phyloP scores from a whole-genome alignment of 1,284 basidiomycete genomes.

The Agroathelia rolfsii region DNA sequence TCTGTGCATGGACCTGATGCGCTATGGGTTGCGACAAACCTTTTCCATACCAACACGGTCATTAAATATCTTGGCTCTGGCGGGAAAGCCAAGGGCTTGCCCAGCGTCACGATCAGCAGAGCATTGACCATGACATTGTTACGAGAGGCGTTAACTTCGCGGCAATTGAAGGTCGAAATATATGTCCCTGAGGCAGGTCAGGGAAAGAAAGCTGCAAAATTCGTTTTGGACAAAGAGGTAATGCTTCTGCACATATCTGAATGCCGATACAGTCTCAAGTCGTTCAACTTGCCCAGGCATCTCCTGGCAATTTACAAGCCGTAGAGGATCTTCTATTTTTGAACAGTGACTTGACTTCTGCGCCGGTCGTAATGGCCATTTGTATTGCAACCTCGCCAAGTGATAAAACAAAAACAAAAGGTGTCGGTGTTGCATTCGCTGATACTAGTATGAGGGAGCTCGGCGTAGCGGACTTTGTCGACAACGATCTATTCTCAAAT shows the following conservation, averaged over 20 bases:
- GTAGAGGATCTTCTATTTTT: slow-evolving; percentile 92
- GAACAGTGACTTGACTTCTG: slow-evolving; percentile 72
- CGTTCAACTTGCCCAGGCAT: slow-evolving; percentile 49
- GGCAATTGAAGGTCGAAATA: slow-evolving; percentile 93
- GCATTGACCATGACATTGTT: slow-evolving; percentile 83
- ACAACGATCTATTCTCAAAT: slow-evolving; percentile 95
- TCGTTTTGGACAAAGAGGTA: slow-evolving; percentile 74
- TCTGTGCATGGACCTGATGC: slow-evolving; percentile 87
- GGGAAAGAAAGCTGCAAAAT: slow-evolving; percentile 68
- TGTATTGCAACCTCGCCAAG: slow-evolving; percentile 53
- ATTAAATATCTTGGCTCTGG: slow-evolving; percentile 72
- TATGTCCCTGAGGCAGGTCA: slow-evolving; percentile 68
- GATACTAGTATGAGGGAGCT: slow-evolving; percentile 68
- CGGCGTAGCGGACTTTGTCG: slow-evolving; percentile 81
- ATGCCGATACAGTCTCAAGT: slow-evolving; percentile 10
- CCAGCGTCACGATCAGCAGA: slow-evolving; percentile 72
- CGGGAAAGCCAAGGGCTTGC: slow-evolving; percentile 48
- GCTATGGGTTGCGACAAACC: slow-evolving; percentile 74
- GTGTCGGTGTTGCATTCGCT: slow-evolving; percentile 67
- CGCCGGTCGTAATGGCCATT: slow-evolving; percentile 89
- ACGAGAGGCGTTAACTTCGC: slow-evolving; percentile 82
- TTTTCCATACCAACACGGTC: slow-evolving; percentile 81
- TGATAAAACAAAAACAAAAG: slow-evolving; percentile 45
- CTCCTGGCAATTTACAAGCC: slow-evolving; percentile 89
- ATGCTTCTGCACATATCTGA: not conserved